Evolutionary conservation across 1,284 basidiomycete species (phyloP).

Genomic region (Leccinum proliferum): DNA sequence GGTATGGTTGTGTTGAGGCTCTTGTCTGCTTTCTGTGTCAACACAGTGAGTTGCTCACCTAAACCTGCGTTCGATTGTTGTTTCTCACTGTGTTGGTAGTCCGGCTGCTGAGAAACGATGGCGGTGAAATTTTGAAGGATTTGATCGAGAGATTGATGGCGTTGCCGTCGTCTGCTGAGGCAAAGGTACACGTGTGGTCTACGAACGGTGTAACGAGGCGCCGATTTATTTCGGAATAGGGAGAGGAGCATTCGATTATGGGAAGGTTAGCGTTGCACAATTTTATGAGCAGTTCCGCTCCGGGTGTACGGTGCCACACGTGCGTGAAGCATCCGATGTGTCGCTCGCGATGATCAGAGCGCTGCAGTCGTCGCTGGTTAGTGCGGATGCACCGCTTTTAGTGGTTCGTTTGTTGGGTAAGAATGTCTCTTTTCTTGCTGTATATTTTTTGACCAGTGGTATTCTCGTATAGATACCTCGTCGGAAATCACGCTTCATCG

Average conservation of each 20-base stretch:
- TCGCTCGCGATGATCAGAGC: slow-evolving; percentile 68
- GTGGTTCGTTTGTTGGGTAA: slow-evolving; percentile 66
- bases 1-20: no score
- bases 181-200: slow-evolving; percentile 42
- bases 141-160: slow-evolving; percentile 56
- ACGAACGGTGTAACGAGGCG: background rate
- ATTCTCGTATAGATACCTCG: slow-evolving; percentile 46
- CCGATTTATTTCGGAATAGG: slow-evolving; percentile 34
- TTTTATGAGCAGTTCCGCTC: slow-evolving; percentile 70
- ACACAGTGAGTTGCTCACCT: slow-evolving; percentile 3
- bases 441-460: background rate
- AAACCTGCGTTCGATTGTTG: background rate
- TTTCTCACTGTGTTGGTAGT: slow-evolving; percentile 38
- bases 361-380: slow-evolving; percentile 70
- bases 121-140: slow-evolving; percentile 48
- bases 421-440: slow-evolving; percentile 12
- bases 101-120: slow-evolving; percentile 65
- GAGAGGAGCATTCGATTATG: slow-evolving; percentile 67
- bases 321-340: slow-evolving; percentile 62
- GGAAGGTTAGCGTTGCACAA: slow-evolving; percentile 72
- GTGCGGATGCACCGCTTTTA: slow-evolving; percentile 43
- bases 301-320: slow-evolving; percentile 71
- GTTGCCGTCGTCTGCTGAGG: slow-evolving; percentile 51
- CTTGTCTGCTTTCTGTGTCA: no score
- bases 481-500: slow-evolving; percentile 73